Evolutionary conservation across 169 alveolate genomes (phyloP).

Genomic region (Ichthyophthirius multifiliis): DNA sequence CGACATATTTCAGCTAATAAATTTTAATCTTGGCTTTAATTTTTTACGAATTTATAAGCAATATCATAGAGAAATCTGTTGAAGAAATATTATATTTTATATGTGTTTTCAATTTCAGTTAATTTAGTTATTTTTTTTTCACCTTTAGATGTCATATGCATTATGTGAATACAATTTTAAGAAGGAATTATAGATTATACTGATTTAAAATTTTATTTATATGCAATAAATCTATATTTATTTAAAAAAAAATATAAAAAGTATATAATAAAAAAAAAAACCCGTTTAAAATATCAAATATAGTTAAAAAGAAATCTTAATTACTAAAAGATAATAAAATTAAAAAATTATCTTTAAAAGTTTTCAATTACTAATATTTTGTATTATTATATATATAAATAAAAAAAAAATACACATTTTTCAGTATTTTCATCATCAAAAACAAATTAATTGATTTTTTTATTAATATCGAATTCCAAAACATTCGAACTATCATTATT

Average conservation of each 20-base stretch:
- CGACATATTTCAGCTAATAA: slow-evolving; percentile 47
- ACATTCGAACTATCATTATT: not conserved
- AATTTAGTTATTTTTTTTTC: slow-evolving; percentile 20
- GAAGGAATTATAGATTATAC: not conserved
- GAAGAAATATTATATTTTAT: slow-evolving; percentile 35
- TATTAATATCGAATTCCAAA: not conserved
- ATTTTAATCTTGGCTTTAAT: slow-evolving; percentile 27
- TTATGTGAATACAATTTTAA: slow-evolving; percentile 23
- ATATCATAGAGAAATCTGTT: slow-evolving; percentile 41
- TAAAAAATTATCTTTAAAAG: not conserved
- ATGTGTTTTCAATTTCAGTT: slow-evolving; percentile 43
- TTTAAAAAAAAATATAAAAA: too few species aligned
- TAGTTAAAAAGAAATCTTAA: not conserved
- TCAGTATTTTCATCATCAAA: not conserved
- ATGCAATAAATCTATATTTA: not conserved
- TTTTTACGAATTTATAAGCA: slow-evolving; percentile 37
- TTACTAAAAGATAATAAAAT: not conserved
- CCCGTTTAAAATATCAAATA: not conserved
- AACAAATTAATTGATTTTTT: not conserved
- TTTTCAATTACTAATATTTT: not conserved
- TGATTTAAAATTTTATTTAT: not conserved
- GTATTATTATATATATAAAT: not conserved
- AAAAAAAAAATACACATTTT: not conserved
- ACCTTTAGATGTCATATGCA: slow-evolving; percentile 10
- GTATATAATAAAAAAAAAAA: too few species aligned